phyloP scores from a whole-genome alignment of 257 asterid genomes.

The Thymus quinquecostatus region DNA sequence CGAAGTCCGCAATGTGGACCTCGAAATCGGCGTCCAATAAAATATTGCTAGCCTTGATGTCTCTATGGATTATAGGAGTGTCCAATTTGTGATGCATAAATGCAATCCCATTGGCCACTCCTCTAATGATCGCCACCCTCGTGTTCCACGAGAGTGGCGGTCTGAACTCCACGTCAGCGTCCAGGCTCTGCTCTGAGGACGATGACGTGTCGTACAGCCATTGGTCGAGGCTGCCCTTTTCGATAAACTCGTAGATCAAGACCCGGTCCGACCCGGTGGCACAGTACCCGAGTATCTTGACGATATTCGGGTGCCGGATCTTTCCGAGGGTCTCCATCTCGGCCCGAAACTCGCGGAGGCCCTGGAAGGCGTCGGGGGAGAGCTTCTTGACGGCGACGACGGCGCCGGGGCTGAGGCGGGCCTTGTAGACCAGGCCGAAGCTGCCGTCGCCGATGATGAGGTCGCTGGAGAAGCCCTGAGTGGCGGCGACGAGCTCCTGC shows the following conservation, averaged over 20 bases:
- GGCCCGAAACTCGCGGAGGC: slow-evolving; percentile 83
- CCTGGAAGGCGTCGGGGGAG: slow-evolving; percentile 83
- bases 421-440: slow-evolving; percentile 86
- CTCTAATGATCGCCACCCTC: slow-evolving; percentile 57
- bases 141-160: slow-evolving; percentile 66
- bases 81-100: slow-evolving; percentile 75
- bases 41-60: slow-evolving; percentile 76
- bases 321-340: slow-evolving; percentile 94
- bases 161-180: slow-evolving; percentile 28
- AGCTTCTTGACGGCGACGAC: slow-evolving; percentile 77
- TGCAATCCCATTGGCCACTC: slow-evolving; percentile 68
- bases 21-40: slow-evolving; percentile 57
- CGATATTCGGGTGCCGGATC: slow-evolving; percentile 72
- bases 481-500: slow-evolving; percentile 69
- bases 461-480: slow-evolving; percentile 69
- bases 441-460: slow-evolving; percentile 88
- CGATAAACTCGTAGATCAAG: slow-evolving; percentile 75
- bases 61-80: slow-evolving; percentile 68
- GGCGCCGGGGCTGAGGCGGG: slow-evolving; percentile 64
- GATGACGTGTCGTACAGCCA: slow-evolving; percentile 83
- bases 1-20: slow-evolving; percentile 87
- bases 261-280: slow-evolving; percentile 70
- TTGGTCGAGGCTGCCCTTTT: slow-evolving; percentile 82
- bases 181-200: slow-evolving; percentile 20
- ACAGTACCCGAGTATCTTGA: slow-evolving; percentile 73